These are phyloP conservation scores for Beverwykella pulmonaria DNA, from an alignment of 495 filamentous ascomycete species.

Conservation along the genomic window DNA sequence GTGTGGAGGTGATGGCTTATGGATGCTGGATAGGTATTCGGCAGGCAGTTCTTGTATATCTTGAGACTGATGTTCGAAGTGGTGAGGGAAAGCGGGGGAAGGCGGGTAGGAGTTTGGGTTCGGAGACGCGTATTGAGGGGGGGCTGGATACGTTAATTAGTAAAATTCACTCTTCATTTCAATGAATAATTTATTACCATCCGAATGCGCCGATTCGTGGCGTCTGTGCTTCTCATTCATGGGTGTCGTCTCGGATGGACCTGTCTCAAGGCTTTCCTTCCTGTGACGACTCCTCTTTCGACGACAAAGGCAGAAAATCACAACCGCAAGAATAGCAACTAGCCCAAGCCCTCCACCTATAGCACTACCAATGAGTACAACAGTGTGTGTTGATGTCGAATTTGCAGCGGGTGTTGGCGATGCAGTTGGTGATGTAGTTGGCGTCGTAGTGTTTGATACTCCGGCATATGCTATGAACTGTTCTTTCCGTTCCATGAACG, in stretches of 20 bases:
- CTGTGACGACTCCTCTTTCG: neutral
- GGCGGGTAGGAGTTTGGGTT: neutral
- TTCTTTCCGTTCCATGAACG: neutral
- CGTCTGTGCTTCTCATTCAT: neutral
- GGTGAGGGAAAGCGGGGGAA: neutral
- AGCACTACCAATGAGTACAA: neutral
- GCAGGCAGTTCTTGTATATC: neutral
- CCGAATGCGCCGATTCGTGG: neutral
- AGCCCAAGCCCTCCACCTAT: neutral
- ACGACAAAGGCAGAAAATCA: neutral
- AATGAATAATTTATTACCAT: neutral
- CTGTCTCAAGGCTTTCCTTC: neutral
- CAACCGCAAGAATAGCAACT: neutral
- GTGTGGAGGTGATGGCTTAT: neutral
- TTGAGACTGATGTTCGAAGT: neutral
- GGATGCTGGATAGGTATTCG: neutral
- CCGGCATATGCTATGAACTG: neutral
- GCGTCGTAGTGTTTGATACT: neutral
- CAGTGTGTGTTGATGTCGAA: neutral
- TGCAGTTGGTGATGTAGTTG: neutral
- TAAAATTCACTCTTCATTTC: neutral
- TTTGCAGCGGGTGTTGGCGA: neutral
- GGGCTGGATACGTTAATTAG: neutral
- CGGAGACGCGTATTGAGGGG: neutral
- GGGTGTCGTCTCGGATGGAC: neutral